A percentile compares a stretch with the other conserved stretches of the same genome.
Evolutionary conservation across 345 rosid genomes (phyloP).

Genomic region (Eucalyptus tenuipes): DNA sequence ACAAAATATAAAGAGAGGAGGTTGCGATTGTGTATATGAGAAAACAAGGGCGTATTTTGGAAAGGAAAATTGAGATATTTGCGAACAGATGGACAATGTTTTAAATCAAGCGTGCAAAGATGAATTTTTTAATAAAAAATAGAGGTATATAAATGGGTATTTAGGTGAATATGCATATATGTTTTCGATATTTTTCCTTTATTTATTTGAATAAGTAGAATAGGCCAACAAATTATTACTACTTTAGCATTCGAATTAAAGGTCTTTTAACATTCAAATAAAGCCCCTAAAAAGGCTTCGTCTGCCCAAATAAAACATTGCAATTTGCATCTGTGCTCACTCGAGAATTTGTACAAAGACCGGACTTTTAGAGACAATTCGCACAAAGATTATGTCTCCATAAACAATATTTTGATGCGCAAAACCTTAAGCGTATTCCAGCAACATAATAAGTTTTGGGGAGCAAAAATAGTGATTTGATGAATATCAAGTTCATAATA

Average conservation of each 20-base stretch:
- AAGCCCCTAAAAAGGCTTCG: background rate
- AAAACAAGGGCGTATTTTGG: background rate
- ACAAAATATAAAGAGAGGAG: background rate
- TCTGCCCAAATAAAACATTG: background rate
- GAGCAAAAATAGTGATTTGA: fast-evolving
- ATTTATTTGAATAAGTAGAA: fast-evolving
- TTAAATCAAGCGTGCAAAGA: too few species aligned
- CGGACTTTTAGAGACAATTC: fast-evolving
- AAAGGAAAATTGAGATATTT: background rate
- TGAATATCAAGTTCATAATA: background rate
- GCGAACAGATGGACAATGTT: too few species aligned
- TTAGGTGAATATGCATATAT: too few species aligned
- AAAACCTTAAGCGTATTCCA: background rate
- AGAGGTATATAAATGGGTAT: too few species aligned
- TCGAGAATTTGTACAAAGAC: too few species aligned
- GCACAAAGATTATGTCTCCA: background rate
- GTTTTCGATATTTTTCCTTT: too few species aligned
- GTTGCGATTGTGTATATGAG: background rate
- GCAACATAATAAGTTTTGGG: background rate
- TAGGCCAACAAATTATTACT: fast-evolving
- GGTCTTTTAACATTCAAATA: background rate
- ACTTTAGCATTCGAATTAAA: too few species aligned
- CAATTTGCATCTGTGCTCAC: background rate
- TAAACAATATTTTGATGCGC: fast-evolving
- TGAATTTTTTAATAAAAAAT: fast-evolving